Evolutionary conservation across 2,329 filamentous ascomycete genomes (phyloP).

Genomic region (Aureobasidium subglaciale): DNA sequence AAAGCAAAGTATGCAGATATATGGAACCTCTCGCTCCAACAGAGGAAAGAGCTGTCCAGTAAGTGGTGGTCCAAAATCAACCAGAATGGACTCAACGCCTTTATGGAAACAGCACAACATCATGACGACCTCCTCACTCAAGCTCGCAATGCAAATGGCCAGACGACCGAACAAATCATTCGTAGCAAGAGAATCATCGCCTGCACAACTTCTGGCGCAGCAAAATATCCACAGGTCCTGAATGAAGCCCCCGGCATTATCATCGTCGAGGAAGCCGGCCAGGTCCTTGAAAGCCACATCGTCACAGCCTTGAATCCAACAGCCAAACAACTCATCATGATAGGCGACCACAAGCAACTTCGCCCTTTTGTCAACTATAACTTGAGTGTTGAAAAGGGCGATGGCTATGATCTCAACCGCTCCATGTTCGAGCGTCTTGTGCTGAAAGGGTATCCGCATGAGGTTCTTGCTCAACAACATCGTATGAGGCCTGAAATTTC

Average conservation of each 20-base stretch:
- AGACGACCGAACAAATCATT: background rate
- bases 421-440: slow-evolving; percentile 97
- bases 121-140: background rate
- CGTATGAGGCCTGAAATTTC: slow-evolving; percentile 73
- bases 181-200: slow-evolving; percentile 42
- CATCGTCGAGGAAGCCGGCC: slow-evolving; percentile 54
- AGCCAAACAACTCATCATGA: slow-evolving; percentile 57
- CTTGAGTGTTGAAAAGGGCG: slow-evolving; percentile 91
- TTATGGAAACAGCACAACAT: background rate
- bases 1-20: background rate
- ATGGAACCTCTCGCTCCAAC: background rate
- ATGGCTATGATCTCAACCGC: slow-evolving; percentile 60
- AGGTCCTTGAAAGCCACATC: slow-evolving; percentile 58
- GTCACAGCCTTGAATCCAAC: slow-evolving; percentile 53
- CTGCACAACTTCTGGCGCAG: slow-evolving; percentile 52
- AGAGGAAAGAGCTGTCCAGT: background rate
- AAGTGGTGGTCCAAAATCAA: background rate
- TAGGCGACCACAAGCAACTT: slow-evolving; percentile 96
- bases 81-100: background rate
- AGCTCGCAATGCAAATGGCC: background rate
- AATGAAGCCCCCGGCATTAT: slow-evolving; percentile 36
- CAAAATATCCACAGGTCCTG: slow-evolving; percentile 46
- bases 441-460: slow-evolving; percentile 81
- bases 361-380: slow-evolving; percentile 99
- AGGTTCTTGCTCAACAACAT: slow-evolving; percentile 93